A percentile compares a stretch with the other conserved stretches of the same genome.
These are phyloP conservation scores for Pseudisothecium myosuroides DNA, from an alignment of 225 moss, liverwort and hornwort genomes.

Conservation along the genomic window DNA sequence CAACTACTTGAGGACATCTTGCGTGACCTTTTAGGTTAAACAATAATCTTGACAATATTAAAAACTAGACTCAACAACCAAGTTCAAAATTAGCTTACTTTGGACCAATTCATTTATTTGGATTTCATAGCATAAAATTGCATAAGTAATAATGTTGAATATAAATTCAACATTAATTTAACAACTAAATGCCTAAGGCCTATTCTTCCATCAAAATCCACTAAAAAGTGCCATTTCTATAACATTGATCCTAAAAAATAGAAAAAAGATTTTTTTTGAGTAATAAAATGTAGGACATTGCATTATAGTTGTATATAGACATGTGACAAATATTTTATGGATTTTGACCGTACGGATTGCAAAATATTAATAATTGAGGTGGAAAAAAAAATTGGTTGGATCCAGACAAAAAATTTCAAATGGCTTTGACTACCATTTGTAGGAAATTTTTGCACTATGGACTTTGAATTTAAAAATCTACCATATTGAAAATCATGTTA, in stretches of 20 bases:
- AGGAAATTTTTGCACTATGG: neutral
- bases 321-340: neutral
- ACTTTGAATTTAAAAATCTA: neutral
- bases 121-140: neutral
- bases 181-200: fast-evolving
- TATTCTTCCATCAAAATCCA: neutral
- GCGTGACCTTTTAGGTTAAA: too few relatives aligned
- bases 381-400: too few relatives aligned
- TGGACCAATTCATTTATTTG: neutral
- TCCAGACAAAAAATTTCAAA: fast-evolving
- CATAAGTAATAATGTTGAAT: neutral
- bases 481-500: neutral
- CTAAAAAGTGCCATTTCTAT: neutral
- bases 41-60: neutral
- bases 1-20: neutral
- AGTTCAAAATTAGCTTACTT: neutral
- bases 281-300: too few relatives aligned
- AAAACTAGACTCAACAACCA: neutral
- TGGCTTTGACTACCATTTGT: fast-evolving
- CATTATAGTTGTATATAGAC: neutral
- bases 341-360: neutral
- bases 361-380: neutral
- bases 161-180: neutral
- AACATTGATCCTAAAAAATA: neutral
- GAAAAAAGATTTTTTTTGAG: neutral